These are phyloP conservation scores for Suillus lakei DNA, from an alignment of 768 basidiomycete species.

Conservation along the genomic window DNA sequence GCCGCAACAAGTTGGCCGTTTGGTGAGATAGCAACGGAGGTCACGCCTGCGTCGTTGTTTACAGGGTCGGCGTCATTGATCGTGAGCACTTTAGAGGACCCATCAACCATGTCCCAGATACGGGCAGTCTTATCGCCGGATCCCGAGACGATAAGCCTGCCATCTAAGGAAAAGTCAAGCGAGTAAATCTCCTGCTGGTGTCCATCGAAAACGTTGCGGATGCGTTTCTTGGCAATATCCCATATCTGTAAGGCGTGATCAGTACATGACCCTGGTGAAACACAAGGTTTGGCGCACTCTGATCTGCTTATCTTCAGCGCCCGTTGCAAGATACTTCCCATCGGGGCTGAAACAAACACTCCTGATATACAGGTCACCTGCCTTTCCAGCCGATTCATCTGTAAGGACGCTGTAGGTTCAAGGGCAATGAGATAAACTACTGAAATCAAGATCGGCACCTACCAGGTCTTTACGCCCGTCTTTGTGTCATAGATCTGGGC, in stretches of 20 bases:
- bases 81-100: conserved; percentile 37
- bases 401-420: conserved; percentile 61
- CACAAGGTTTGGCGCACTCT: conserved; percentile 26
- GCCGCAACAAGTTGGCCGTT: conserved; percentile 52
- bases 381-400: conserved; percentile 74
- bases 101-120: conserved; percentile 38
- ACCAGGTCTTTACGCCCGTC: conserved; percentile 87
- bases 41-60: conserved; percentile 24
- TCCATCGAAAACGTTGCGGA: conserved; percentile 34
- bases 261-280: neutral
- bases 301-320: conserved; percentile 39
- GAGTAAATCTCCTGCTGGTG: conserved; percentile 42
- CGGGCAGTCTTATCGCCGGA: conserved; percentile 42
- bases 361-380: conserved; percentile 83
- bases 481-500: conserved; percentile 95
- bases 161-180: conserved; percentile 40
- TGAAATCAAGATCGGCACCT: conserved; percentile 28
- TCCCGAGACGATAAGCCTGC: conserved; percentile 38
- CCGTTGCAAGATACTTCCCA: conserved; percentile 34
- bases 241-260: conserved; percentile 29
- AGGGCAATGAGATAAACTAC: conserved; percentile 13
- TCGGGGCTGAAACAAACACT: conserved; percentile 38
- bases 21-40: conserved; percentile 33
- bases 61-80: conserved; percentile 25
- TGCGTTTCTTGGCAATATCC: conserved; percentile 28